Evolutionary conservation across 116 monocot genomes (phyloP).

Genomic region (Papilionanthe hybrid): DNA sequence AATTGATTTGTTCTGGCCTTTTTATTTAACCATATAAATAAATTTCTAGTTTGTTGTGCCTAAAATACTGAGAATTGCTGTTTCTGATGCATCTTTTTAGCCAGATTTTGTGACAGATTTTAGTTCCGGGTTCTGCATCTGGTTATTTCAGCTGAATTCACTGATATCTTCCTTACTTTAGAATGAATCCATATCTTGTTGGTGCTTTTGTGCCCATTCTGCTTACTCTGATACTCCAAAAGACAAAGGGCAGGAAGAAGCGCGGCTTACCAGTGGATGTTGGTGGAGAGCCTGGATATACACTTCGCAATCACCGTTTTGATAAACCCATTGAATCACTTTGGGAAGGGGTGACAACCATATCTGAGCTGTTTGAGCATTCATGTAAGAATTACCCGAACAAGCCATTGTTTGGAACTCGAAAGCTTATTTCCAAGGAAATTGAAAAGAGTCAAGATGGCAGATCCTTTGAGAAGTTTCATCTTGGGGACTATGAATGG

Average conservation of each 20-base stretch:
- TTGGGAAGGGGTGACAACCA: constrained; percentile 69
- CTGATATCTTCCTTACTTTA: constrained; percentile 1
- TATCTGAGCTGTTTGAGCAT: constrained; percentile 71
- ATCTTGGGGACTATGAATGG: constrained; percentile 77
- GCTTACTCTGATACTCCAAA: constrained; percentile 25
- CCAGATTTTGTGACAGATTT: not conserved
- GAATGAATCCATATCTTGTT: constrained; percentile 64
- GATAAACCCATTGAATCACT: constrained; percentile 35
- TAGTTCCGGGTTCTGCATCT: not conserved
- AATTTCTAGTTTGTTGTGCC: not conserved
- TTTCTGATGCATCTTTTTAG: not conserved
- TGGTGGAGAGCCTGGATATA: constrained; percentile 80
- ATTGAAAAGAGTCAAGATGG: constrained; percentile 48
- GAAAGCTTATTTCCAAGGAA: constrained; percentile 65
- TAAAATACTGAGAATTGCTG: not conserved
- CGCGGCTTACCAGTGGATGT: constrained; percentile 68
- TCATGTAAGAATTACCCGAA: constrained; percentile 55
- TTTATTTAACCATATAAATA: not conserved
- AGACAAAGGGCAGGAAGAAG: constrained; percentile 46
- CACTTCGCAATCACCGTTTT: constrained; percentile 55
- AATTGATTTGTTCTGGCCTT: not conserved
- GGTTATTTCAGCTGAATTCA: not conserved
- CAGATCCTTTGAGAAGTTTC: constrained; percentile 80
- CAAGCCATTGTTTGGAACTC: constrained; percentile 59
- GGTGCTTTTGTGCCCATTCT: constrained; percentile 43